phyloP scores from a whole-genome alignment of 805 yeast species.

The Kluyveromyces nonfermentans region DNA sequence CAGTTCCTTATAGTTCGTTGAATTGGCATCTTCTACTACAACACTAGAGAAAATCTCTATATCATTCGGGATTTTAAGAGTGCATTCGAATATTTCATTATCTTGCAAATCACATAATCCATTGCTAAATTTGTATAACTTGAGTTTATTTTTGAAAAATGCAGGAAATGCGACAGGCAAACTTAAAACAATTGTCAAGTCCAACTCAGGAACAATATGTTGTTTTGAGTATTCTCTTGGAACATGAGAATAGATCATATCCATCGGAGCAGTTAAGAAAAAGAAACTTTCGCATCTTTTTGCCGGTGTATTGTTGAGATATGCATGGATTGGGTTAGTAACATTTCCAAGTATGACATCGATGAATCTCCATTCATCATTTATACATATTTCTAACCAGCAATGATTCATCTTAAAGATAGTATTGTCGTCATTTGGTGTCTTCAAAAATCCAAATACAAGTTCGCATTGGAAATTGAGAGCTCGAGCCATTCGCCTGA shows the following conservation, averaged over 20 bases:
- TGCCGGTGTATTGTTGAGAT: conserved; percentile 27
- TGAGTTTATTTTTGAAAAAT: conserved; percentile 50
- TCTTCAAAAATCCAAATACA: conserved; percentile 74
- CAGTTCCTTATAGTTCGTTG: conserved; percentile 16
- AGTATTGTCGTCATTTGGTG: conserved; percentile 50
- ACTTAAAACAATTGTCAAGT: conserved; percentile 64
- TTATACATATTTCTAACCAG: conserved; percentile 75
- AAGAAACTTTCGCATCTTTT: conserved; percentile 42
- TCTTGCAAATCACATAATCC: conserved; percentile 66
- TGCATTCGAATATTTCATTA: conserved; percentile 72
- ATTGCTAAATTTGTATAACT: conserved; percentile 61
- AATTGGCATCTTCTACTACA: conserved; percentile 41
- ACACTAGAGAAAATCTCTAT: conserved; percentile 55
- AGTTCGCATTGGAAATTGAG: conserved; percentile 67
- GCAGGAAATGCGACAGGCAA: conserved; percentile 85
- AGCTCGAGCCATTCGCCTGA: conserved; percentile 60
- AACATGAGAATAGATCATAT: conserved; percentile 73
- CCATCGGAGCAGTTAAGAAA: conserved; percentile 69
- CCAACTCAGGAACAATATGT: conserved; percentile 78
- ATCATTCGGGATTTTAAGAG: conserved; percentile 58
- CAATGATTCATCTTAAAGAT: conserved; percentile 61
- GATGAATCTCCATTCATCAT: conserved; percentile 70
- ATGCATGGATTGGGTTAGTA: conserved; percentile 41
- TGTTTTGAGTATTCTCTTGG: conserved; percentile 75
- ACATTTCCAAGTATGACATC: conserved; percentile 63